These are phyloP conservation scores for Warburgia ugandensis DNA, from an alignment of 164 flowering plant genomes.

Conservation along the genomic window DNA sequence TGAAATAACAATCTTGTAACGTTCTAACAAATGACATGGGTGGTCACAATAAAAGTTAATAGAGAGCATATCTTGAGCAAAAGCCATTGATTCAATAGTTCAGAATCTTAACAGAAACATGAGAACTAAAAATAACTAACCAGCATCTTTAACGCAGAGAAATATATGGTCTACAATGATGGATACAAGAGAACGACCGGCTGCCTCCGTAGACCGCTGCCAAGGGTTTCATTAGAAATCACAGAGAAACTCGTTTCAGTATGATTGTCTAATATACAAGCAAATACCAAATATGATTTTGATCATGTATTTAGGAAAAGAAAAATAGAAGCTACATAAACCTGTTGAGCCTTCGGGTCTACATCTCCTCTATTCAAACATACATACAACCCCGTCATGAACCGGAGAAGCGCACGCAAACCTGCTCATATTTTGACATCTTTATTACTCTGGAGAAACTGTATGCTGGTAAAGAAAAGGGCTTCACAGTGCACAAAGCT, in stretches of 20 bases:
- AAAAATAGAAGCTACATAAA: conserved; percentile 17
- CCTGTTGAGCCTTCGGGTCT: conserved; percentile 70
- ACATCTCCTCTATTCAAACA: conserved; percentile 94
- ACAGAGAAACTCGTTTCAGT: conserved; percentile 5
- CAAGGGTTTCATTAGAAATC: conserved; percentile 12
- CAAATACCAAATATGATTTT: not conserved
- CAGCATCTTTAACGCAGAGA: conserved; percentile 87
- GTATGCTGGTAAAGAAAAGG: too few relatives aligned
- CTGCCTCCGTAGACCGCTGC: conserved; percentile 80
- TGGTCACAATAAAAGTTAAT: not conserved
- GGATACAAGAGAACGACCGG: conserved; percentile 85
- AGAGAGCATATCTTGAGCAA: too few relatives aligned
- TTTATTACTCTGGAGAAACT: too few relatives aligned
- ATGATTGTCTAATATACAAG: not conserved
- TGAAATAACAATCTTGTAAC: too few relatives aligned
- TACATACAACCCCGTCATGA: conserved; percentile 86
- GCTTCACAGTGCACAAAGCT: too few relatives aligned
- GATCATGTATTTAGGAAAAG: too few relatives aligned
- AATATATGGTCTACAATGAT: conserved; percentile 87
- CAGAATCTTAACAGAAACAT: not conserved
- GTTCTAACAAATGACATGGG: too few relatives aligned
- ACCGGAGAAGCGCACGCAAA: conserved; percentile 91
- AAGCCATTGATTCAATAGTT: too few relatives aligned
- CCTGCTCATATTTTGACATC: conserved; percentile 40
- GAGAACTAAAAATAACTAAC: conserved; percentile 29